Evolutionary conservation across 176 grass and related monocot species (phyloP), one percentile per base, ranked within the genome.

Genomic region (Calamus simplicifolius): DNA sequence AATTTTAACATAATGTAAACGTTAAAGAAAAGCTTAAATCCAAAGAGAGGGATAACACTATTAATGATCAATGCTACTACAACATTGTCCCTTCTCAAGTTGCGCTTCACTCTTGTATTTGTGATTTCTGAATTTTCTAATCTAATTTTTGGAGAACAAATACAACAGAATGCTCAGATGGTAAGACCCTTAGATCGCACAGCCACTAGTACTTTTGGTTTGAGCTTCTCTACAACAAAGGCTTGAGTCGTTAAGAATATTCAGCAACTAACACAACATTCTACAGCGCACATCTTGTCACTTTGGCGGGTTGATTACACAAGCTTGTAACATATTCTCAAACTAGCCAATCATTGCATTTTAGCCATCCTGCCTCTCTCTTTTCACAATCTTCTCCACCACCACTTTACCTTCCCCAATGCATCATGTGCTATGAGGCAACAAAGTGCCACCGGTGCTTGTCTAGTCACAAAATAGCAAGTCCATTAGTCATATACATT

Each of bases 251-350:
- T 87, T 14, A 18, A 82, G 78, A 0, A 79, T 70, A 4, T 81
- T 35, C 84, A n/a, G 84, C 60, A 25, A 87, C 79, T n/a, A n/a
- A 5, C 79, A 87, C 60, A 0, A 79, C 84, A 4, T 87, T 87
- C 60, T 87, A 79, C 35, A 87, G 74, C 0, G 79, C 84, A 4
- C 79, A 87, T 31, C 84, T 77, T 5, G 84, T 75, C 58, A 87
- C 84, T 74, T 87, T 87, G 4, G 84, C 73, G 84, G 84, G 75
- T 87, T 79, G 2, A 87, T 82, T 14, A 87, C 71, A 27, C 84
- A 78, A 0, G 84, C 25, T 30, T 67, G 52, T 82, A 95, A 82
- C 51, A 89, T 50, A 84, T 95, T 95, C 82, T 95, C 82, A 0
- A 86, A 84, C 27, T 64, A 72, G 82, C 89, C 79, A 0, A 50